A percentile compares a stretch with the other conserved stretches of the same genome.
phyloP scores from a whole-genome alignment of 805 yeast genomes.

The Ogataea dorogensis region DNA sequence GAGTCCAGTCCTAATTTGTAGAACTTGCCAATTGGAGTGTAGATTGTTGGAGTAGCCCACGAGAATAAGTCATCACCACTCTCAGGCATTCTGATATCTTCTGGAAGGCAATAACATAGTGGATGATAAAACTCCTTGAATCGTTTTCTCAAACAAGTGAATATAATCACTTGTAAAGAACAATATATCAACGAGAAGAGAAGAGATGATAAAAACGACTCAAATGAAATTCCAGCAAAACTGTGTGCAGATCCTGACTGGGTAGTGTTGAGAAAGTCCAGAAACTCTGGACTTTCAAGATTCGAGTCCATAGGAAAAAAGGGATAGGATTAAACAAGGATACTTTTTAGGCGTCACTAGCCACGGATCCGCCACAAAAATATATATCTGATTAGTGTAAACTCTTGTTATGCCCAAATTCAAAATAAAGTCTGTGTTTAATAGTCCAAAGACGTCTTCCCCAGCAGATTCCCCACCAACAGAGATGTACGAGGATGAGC shows the following conservation, averaged over 20 bases:
- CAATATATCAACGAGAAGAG: slow-evolving; percentile 54
- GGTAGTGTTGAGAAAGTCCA: slow-evolving; percentile 25
- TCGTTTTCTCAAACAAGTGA: slow-evolving; percentile 37
- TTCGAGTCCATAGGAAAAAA: slow-evolving; percentile 3
- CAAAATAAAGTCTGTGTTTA: slow-evolving; percentile 20
- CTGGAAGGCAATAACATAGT: slow-evolving; percentile 44
- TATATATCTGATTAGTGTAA: not conserved
- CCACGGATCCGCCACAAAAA: slow-evolving; percentile 10
- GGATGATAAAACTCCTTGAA: slow-evolving; percentile 54
- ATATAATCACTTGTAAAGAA: slow-evolving; percentile 46
- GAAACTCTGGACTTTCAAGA: slow-evolving; percentile 14
- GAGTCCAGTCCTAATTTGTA: slow-evolving; percentile 66
- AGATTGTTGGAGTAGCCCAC: slow-evolving; percentile 51
- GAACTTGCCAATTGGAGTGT: slow-evolving; percentile 41
- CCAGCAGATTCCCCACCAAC: slow-evolving; percentile 15
- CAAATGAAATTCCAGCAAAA: slow-evolving; percentile 53
- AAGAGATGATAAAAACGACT: slow-evolving; percentile 55
- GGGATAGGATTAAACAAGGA: slow-evolving; percentile 1
- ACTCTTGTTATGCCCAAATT: slow-evolving; percentile 16
- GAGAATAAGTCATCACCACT: slow-evolving; percentile 44
- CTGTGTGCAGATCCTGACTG: slow-evolving; percentile 23
- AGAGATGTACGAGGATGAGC: slow-evolving; percentile 23
- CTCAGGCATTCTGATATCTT: slow-evolving; percentile 37
- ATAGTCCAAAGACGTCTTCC: slow-evolving; percentile 14
- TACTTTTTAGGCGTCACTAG: slow-evolving; percentile 7